Evolutionary conservation across 768 basidiomycete genomes (phyloP).

Genomic region (Crepidotus variabilis): DNA sequence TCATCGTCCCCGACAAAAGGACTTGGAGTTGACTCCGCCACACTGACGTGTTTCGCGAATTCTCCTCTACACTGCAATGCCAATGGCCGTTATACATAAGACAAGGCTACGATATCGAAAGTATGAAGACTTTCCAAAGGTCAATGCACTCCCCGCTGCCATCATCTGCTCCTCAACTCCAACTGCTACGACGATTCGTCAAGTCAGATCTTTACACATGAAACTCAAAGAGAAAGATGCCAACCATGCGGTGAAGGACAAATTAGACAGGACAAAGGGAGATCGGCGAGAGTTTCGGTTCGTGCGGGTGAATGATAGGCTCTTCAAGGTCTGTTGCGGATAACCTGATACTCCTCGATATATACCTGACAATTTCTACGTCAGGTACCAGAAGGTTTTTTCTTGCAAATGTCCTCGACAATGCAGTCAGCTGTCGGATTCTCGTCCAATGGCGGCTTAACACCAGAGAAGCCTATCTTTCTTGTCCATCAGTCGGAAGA

Average conservation of each 20-base stretch:
- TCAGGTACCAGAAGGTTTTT: conserved; percentile 16
- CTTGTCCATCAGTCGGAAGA: conserved; percentile 33
- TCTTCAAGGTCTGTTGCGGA: conserved; percentile 21
- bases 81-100: conserved; percentile 3
- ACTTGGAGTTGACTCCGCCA: not conserved
- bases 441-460: conserved; percentile 11
- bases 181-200: not conserved
- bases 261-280: conserved; percentile 1
- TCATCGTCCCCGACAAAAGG: not conserved
- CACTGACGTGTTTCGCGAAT: not conserved
- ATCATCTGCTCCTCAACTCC: not conserved
- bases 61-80: not conserved
- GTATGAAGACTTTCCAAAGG: conserved; percentile 7
- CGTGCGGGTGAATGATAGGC: conserved; percentile 15
- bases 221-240: conserved; percentile 1
- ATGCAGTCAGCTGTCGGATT: conserved; percentile 10
- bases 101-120: conserved; percentile 4
- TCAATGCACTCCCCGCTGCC: conserved; percentile 3
- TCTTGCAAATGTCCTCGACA: conserved; percentile 16
- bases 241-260: not conserved
- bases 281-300: conserved; percentile 5
- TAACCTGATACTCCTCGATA: not conserved
- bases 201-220: not conserved
- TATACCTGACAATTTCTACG: not conserved
- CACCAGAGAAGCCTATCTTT: conserved; percentile 28